Percentiles rank a stretch among this genome's conserved stretches.
Conservation (phyloP, 805 yeast species). For the Candida khao-thaluensis region DNA sequence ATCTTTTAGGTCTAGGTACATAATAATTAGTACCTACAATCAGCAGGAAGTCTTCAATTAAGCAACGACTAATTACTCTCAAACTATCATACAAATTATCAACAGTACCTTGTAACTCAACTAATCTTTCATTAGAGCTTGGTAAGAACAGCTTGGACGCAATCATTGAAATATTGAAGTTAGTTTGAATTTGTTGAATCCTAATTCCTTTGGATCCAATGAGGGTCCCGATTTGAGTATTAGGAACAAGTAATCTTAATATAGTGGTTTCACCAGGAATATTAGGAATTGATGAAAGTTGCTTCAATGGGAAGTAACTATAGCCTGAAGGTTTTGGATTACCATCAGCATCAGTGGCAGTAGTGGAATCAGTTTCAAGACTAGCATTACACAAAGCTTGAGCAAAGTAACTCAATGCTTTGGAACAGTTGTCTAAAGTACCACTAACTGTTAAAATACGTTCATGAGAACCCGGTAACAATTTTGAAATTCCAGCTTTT, state of each 20-base stretch:
- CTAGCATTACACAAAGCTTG: constrained; percentile 54
- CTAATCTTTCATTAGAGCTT: constrained; percentile 79
- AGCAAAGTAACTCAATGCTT: constrained; percentile 69
- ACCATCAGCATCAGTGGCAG: constrained; percentile 6
- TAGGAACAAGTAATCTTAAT: constrained; percentile 73
- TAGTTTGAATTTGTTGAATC: constrained; percentile 75
- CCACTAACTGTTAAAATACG: constrained; percentile 81
- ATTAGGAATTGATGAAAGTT: constrained; percentile 52
- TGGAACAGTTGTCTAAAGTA: constrained; percentile 62
- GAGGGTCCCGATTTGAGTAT: constrained; percentile 83
- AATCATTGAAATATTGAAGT: constrained; percentile 71
- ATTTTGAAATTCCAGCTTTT: constrained; percentile 83
- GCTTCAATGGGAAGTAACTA: constrained; percentile 59
- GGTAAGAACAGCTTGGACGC: constrained; percentile 84
- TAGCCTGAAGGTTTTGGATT: constrained; percentile 21
- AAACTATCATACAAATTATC: constrained; percentile 58
- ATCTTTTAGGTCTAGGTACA: constrained; percentile 45
- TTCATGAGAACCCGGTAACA: constrained; percentile 77
- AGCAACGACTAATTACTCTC: constrained; percentile 61
- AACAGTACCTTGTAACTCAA: constrained; percentile 82
- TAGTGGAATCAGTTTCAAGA: constrained; percentile 11
- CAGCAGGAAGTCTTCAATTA: constrained; percentile 71
- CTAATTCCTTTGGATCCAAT: constrained; percentile 82
- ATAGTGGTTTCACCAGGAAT: constrained; percentile 52
- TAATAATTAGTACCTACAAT: constrained; percentile 65